Evolutionary conservation across 208 protist genomes (phyloP).

Genomic region (Eutreptiella sp.): DNA sequence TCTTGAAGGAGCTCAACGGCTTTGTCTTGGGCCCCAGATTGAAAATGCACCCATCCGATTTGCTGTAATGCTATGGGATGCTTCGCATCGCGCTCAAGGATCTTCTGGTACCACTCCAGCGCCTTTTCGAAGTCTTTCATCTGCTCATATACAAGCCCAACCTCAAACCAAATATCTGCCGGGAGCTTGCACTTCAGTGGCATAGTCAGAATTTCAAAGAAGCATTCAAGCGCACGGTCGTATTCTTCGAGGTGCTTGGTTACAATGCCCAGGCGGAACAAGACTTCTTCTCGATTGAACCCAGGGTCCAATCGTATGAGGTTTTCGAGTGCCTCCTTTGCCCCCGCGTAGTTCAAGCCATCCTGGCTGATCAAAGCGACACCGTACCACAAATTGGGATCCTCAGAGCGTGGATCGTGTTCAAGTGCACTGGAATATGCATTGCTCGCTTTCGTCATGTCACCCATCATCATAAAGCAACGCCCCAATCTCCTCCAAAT

Average conservation of each 20-base stretch:
- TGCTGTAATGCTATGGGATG: slow-evolving; percentile 54
- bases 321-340: slow-evolving; percentile 54
- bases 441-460: slow-evolving; percentile 16
- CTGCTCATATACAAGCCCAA: slow-evolving; percentile 56
- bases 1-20: slow-evolving; percentile 39
- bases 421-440: not conserved
- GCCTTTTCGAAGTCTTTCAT: slow-evolving; percentile 40
- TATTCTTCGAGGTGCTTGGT: slow-evolving; percentile 56
- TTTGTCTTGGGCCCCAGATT: slow-evolving; percentile 39
- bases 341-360: slow-evolving; percentile 51
- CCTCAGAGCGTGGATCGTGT: slow-evolving; percentile 27
- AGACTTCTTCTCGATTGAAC: slow-evolving; percentile 55
- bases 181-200: slow-evolving; percentile 38
- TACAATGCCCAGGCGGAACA: slow-evolving; percentile 55
- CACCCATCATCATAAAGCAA: slow-evolving; percentile 52
- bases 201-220: slow-evolving; percentile 33
- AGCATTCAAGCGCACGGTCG: slow-evolving; percentile 45
- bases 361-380: slow-evolving; percentile 62
- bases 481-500: slow-evolving; percentile 9
- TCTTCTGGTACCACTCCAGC: slow-evolving; percentile 26
- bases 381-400: slow-evolving; percentile 63
- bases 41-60: slow-evolving; percentile 51
- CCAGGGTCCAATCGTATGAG: slow-evolving; percentile 52
- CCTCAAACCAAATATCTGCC: slow-evolving; percentile 56
- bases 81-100: slow-evolving; percentile 43